These are phyloP conservation scores for Jatropha curcas DNA, from an alignment of 345 rosid species.

Conservation along the genomic window DNA sequence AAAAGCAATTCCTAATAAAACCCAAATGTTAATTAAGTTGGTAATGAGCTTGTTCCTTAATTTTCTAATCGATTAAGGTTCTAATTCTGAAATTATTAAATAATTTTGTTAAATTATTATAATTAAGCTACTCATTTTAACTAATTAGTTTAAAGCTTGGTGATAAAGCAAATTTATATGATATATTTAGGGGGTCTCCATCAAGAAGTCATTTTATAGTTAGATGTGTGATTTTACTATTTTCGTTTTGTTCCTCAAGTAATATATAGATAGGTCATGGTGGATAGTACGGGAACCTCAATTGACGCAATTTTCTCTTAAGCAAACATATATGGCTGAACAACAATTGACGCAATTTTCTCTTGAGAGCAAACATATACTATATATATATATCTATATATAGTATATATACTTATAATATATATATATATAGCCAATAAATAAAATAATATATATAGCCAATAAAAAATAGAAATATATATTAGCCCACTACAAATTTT, in stretches of 20 bases:
- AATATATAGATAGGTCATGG: not conserved
- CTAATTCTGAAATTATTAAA: no score
- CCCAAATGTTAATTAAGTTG: no score
- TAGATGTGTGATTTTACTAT: constrained; percentile 19
- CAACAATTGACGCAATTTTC: constrained; percentile 27
- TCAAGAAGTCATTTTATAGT: constrained; percentile 41
- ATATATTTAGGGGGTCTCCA: constrained; percentile 1
- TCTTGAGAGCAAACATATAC: constrained; percentile 6
- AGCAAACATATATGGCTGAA: constrained; percentile 32
- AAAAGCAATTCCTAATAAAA: no score
- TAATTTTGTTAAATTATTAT: no score
- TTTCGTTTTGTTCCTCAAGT: not conserved
- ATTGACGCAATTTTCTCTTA: constrained; percentile 32
- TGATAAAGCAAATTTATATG: constrained; percentile 15
- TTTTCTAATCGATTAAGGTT: no score
- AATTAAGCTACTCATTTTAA: no score
- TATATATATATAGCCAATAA: no score
- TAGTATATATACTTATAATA: rapidly evolving
- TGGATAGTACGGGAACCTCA: constrained; percentile 30
- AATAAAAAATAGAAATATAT: no score
- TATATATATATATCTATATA: not conserved
- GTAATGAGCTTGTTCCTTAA: no score
- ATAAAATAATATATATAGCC: no score
- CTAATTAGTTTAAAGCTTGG: not conserved
- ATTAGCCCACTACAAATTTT: no score